Evolutionary conservation across 345 rosid species (phyloP), one percentile per base, ranked within the genome.

Genomic region (Eucalyptus grandis): DNA sequence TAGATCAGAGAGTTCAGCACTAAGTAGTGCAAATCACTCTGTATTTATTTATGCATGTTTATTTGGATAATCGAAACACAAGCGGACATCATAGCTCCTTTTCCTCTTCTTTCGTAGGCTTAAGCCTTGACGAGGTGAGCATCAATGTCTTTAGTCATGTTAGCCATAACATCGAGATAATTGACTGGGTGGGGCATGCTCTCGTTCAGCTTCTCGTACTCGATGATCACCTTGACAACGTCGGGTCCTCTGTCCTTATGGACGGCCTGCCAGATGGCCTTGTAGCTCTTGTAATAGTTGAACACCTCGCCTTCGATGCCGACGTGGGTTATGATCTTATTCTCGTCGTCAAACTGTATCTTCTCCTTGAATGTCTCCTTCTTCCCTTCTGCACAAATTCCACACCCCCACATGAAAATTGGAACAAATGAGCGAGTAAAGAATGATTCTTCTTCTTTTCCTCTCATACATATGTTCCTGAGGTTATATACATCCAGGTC

Each of bases 131-230:
- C 37, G n/a, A 86, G 54, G 87, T 86, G 87, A 26, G 56, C 87
- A 27, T 86, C 87, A 37, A 31, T 30, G 40, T 86, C 87, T 44
- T 49, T 27, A 37, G 34, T 12, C 3, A 86, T 12, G 56, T 86
- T 86, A 11, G 5, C 31, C 54, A 86, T 27, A 34, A 89, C 40
- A 49, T 88, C 89, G 44, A 92, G 15, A 88, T 89, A 91, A 4
- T 34, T 87, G 11, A 89, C 19, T 2, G 92, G 92, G 50, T 53
- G 34, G 9, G 94, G 88, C 21, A 53, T 87, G 58, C 30, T 34
- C 10, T 88, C 89, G 9, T 90, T 77, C 26, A 92, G 40, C 31
- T 89, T 92, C 90, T 92, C 94, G 54, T 88, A 92, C 82, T 89
- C 90, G 17, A 90, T 14, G 9, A 83, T 77, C 30, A 62, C 4